Percentiles rank a stretch among this genome's conserved stretches.
Conservation (phyloP, 140 eudicot genomes). For the Stevia rebaudiana region DNA sequence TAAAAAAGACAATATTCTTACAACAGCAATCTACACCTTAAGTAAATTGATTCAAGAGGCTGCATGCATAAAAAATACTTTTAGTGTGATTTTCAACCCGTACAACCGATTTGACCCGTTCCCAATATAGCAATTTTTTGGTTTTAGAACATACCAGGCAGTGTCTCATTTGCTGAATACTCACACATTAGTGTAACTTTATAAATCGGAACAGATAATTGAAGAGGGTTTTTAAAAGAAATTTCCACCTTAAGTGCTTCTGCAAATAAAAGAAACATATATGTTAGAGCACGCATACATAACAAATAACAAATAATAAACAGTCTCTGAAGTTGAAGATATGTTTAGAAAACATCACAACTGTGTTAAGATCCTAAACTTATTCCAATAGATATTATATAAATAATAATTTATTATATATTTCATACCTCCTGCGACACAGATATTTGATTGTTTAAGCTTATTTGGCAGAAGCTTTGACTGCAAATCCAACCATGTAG, state of each 20-base stretch:
- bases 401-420: neutral
- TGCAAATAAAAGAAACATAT: conserved; percentile 37
- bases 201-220: conserved; percentile 67
- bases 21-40: neutral
- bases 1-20: neutral
- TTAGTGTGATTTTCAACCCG: neutral
- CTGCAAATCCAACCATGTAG: conserved; percentile 81
- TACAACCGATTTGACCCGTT: neutral
- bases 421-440: conserved; percentile 96
- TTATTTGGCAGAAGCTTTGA: conserved; percentile 57
- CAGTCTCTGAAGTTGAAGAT: neutral
- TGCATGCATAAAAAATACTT: conserved; percentile 5
- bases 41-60: neutral
- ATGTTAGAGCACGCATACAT: conserved; percentile 3
- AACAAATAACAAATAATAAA: conserved; percentile 12
- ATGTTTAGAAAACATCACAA: neutral
- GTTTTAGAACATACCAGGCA: conserved; percentile 37
- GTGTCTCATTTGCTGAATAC: conserved; percentile 47
- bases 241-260: conserved; percentile 77
- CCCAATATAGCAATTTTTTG: neutral
- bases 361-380: conserved; percentile 4
- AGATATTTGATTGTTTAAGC: conserved; percentile 71
- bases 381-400: neutral
- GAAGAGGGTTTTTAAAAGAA: conserved; percentile 85
- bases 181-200: conserved; percentile 67